A percentile compares a stretch with the other conserved stretches of the same genome.
Conservation (phyloP, 306 rosid species). For the Abrus pulchellus region DNA sequence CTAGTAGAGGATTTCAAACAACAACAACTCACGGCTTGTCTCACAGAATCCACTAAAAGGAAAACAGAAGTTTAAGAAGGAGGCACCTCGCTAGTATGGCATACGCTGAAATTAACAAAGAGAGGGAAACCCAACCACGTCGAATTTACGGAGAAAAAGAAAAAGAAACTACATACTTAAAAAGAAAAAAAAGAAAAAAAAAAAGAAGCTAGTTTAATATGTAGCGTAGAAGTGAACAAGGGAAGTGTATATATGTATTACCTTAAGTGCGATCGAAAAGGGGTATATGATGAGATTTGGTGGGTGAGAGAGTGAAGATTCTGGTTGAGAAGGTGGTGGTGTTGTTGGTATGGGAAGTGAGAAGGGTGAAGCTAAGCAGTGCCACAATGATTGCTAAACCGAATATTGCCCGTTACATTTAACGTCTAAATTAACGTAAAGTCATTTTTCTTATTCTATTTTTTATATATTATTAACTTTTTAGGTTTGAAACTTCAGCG, state of each 20-base stretch:
- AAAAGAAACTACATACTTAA: not conserved
- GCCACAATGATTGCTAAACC: slow-evolving; percentile 47
- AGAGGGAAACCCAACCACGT: not conserved
- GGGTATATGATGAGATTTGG: slow-evolving; percentile 18
- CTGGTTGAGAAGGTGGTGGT: not conserved
- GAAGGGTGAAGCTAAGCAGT: slow-evolving; percentile 27
- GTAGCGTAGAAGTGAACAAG: not conserved
- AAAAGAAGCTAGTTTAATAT: not conserved
- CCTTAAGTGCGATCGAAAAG: slow-evolving; percentile 30
- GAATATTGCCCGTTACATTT: slow-evolving; percentile 45
- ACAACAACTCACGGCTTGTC: not conserved
- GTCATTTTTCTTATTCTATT: not conserved
- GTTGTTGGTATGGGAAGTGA: slow-evolving; percentile 20
- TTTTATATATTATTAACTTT: not conserved
- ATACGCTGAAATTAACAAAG: not conserved
- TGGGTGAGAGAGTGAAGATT: slow-evolving; percentile 13
- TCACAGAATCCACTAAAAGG: not conserved
- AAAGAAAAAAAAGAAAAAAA: not conserved
- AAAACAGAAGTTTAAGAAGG: too few species aligned
- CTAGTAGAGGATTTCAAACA: slow-evolving; percentile 9
- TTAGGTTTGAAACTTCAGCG: not conserved
- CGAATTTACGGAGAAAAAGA: not conserved
- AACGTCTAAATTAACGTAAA: slow-evolving; percentile 50
- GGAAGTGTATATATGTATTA: not conserved
- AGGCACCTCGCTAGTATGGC: not conserved